A percentile compares a stretch with the other conserved stretches of the same genome.
Evolutionary conservation across 2,329 filamentous ascomycete genomes (phyloP).

Genomic region (Paecilomyces sp.): DNA sequence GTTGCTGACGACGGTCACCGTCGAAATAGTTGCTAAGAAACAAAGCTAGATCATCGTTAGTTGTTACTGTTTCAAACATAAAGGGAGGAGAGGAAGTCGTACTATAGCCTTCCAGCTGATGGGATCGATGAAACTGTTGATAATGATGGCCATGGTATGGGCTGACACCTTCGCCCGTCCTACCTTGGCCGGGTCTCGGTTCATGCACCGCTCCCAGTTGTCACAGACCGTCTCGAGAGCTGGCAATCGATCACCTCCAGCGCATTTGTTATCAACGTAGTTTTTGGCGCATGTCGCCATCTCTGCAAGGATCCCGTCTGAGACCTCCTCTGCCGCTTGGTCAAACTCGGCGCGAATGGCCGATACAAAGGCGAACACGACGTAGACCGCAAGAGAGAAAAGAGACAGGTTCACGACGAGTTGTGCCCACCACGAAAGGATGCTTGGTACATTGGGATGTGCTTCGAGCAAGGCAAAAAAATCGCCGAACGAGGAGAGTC

Average conservation of each 20-base stretch:
- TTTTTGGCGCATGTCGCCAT: constrained; percentile 67
- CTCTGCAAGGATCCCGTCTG: constrained; percentile 61
- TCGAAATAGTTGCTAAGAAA: constrained; percentile 34
- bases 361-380: constrained; percentile 61
- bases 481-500: constrained; percentile 35
- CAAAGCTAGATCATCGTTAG: constrained; percentile 25
- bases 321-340: constrained; percentile 61
- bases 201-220: constrained; percentile 83
- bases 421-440: constrained; percentile 61
- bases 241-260: constrained; percentile 58
- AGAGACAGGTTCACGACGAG: constrained; percentile 47
- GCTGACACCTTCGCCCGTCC: constrained; percentile 75
- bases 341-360: constrained; percentile 70
- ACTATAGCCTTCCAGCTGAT: constrained; percentile 80
- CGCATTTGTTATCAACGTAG: constrained; percentile 71
- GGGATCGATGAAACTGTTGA: constrained; percentile 87
- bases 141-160: constrained; percentile 82
- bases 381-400: constrained; percentile 48
- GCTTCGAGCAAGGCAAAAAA: constrained; percentile 57
- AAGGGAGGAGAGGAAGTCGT: constrained; percentile 17
- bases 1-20: constrained; percentile 51
- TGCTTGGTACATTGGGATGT: constrained; percentile 58
- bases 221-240: constrained; percentile 67
- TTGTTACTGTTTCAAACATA: neutral
- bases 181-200: constrained; percentile 68